These are phyloP conservation scores for Suillus placidus DNA, from an alignment of 768 basidiomycete genomes.

Conservation along the genomic window DNA sequence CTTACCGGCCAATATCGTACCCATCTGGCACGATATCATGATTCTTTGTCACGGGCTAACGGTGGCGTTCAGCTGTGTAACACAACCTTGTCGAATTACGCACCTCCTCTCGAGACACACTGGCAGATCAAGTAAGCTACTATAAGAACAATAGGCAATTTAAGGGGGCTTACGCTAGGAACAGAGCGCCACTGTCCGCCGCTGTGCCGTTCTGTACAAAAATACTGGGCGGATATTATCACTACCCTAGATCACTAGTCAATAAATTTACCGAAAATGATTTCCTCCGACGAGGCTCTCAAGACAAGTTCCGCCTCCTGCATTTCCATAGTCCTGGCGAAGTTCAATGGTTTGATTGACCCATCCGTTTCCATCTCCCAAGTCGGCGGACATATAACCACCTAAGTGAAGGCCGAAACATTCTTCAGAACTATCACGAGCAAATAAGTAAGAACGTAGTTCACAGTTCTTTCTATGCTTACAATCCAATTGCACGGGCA, in stretches of 20 bases:
- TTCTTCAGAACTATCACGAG: constrained; percentile 39
- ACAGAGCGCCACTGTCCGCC: constrained; percentile 54
- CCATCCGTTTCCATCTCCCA: constrained; percentile 50
- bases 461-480: constrained; percentile 21
- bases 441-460: constrained; percentile 5
- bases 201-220: constrained; percentile 60
- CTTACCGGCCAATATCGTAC: constrained; percentile 51
- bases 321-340: constrained; percentile 44
- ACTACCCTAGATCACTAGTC: not conserved
- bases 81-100: not conserved
- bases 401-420: constrained; percentile 41
- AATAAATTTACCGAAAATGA: constrained; percentile 44
- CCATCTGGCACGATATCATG: constrained; percentile 52
- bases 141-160: not conserved
- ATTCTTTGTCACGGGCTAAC: constrained; percentile 31
- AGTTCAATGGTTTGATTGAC: constrained; percentile 48
- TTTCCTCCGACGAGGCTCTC: constrained; percentile 50
- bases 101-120: constrained; percentile 53
- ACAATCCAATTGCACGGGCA: constrained; percentile 68
- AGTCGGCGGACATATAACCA: constrained; percentile 42
- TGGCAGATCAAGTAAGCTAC: constrained; percentile 18
- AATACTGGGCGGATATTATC: constrained; percentile 36
- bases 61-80: not conserved
- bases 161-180: constrained; percentile 52
- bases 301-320: constrained; percentile 44